Base-by-base conservation (phyloP, 768 basidiomycete species). In the Trametes cubensis region DNA sequence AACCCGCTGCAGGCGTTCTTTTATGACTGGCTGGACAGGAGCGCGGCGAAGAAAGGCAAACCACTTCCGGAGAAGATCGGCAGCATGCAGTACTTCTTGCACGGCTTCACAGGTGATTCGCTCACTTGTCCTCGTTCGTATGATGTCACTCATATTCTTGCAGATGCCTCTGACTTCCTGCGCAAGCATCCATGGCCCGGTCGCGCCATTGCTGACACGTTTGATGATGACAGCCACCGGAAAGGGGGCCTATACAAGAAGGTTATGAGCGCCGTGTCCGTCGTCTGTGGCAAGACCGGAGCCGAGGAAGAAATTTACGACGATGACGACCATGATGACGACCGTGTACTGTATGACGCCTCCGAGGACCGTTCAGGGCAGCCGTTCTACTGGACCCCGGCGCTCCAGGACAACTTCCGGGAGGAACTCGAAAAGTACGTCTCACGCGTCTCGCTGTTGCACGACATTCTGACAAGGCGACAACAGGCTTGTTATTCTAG, bases 11-110 rank as follows among this genome's bases (percentile, higher is more conserved):
- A 93, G 85, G 90, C 92, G 6, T 96, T 96, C 75, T 96, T 91
- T 74, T 96, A 95, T 67, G 91, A 94, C 69, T 95, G 92, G 92
- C 77, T 94, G 28, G 94, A 95, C 68, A 80, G 92, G 61, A 90
- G 77, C 70, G 90, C 84, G 4, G 82, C 82, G 11, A 94, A 92
- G 76, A 93, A 94, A 68, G 91, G 90, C 6, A 92, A 93, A 69
- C 81, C 83, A 1, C 73, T 95, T 20, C 92, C 92, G 23, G 91
- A 90, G 61, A 96, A 96, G 76, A 88, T 94, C 52, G 94, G 94
- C 8, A 92, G 89, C 68, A 88, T 94, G 85, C 94, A 96, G 69
- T 87, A 85, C 57, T 95, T 96, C 75, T 75, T 95, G 69, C 85
- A 92, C 66, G 93, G 94, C 15, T 95, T 81, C 69, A 83, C 85